Base-by-base conservation (phyloP, 2,329 filamentous ascomycete genomes). In the Xylariaceae sp. region DNA sequence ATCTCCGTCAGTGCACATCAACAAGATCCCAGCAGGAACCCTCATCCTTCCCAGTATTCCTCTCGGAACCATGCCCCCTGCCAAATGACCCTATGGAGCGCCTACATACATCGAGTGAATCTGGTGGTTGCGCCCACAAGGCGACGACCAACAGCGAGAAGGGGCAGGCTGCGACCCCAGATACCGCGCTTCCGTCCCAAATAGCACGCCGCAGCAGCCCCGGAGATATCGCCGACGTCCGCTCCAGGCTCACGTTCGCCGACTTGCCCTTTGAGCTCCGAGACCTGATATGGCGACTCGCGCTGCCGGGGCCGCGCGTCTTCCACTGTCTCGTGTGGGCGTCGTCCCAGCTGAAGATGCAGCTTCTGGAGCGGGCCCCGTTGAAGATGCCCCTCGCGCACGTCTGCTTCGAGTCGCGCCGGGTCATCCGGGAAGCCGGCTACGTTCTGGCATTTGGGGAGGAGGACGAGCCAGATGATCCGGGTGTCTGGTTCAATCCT, bases 401-500 rank as follows among this genome's bases (percentile, higher is more conserved):
- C 24, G 53, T 51, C 32, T 59, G 57, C 44, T 55, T 47, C 33
- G 57, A 59, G 44, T 51, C 56, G 24, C 50, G 56, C 19, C 50
- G 52, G 37, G 36, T 54, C 17, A 53, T 60, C 16, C 34, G 38
- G 31, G 48, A 54, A 22, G 44, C 54, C 4, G 55, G 56, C 3
- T 59, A 59, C 34, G 34, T 48, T 2, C 44, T 60, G 34, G 50
- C 52, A 3, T 59, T 60, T 37, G 47, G 49, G 13, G 53, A 59
- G 30, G 52, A 55, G 31, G 49, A 57, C 24, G 35, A 52, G n/a
- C 44, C 52, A 0, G 43, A 43, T 12, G 56, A 59, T n/a, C 43
- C 55, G 0, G 57, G 56, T 3, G 48, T 60, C 4, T 60, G 53
- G 51, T 59, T 55, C 33, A 41, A 59, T 18, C 56, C 55, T 1